Conservation (phyloP, 371 early-diverging fungal species). For the Mucor indicus region DNA sequence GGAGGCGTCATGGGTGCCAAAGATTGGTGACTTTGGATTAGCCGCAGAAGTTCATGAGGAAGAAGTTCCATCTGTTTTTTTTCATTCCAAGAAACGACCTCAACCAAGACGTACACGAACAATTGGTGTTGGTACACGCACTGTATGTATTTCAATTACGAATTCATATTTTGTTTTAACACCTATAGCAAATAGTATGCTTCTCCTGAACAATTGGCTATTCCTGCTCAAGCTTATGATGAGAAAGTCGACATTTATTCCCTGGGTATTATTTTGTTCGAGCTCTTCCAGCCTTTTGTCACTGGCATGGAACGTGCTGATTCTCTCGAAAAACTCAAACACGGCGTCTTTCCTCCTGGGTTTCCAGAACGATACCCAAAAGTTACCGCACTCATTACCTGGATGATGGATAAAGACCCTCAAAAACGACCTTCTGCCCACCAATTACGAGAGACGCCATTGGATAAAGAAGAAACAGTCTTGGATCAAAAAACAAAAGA, state of each 20-base stretch:
- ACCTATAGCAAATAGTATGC: slow-evolving; percentile 82
- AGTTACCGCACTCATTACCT: too few species aligned
- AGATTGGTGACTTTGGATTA: slow-evolving; percentile 89
- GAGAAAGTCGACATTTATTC: slow-evolving; percentile 72
- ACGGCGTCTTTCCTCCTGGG: too few species aligned
- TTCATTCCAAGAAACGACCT: slow-evolving; percentile 4
- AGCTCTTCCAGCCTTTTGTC: slow-evolving; percentile 63
- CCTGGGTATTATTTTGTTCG: slow-evolving; percentile 69
- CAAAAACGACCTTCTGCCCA: too few species aligned
- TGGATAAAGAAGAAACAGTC: too few species aligned
- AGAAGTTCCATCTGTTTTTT: slow-evolving; percentile 2
- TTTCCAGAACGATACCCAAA: too few species aligned
- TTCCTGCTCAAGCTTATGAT: slow-evolving; percentile 52
- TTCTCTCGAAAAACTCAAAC: slow-evolving; percentile 59
- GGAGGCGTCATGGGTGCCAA: slow-evolving; percentile 58
- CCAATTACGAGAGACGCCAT: too few species aligned
- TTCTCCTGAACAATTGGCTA: slow-evolving; percentile 87
- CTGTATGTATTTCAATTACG: slow-evolving; percentile 42
- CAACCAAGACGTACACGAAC: slow-evolving; percentile 30
- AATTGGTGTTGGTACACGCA: slow-evolving; percentile 71
- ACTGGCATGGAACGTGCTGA: slow-evolving; percentile 69
- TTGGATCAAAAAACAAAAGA: too few species aligned
- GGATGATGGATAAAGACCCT: too few species aligned
- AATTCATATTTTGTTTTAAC: too few species aligned
- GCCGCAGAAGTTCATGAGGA: slow-evolving; percentile 52